phyloP scores from a whole-genome alignment of 306 rosid genomes.

The Vigna radiata region DNA sequence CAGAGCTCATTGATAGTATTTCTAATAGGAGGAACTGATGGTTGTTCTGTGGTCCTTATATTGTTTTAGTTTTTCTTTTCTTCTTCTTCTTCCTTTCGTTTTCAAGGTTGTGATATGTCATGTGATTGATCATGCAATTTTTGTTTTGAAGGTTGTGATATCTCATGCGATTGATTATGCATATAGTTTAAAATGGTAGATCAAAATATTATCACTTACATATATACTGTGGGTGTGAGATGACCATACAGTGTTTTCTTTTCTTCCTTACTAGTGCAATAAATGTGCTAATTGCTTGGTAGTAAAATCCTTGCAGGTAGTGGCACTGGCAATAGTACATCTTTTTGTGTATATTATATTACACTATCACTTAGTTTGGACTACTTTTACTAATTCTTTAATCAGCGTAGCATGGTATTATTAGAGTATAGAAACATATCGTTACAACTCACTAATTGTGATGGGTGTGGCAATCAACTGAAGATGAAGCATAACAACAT shows the following conservation, averaged over 20 bases:
- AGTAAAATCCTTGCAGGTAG: slow-evolving; percentile 28
- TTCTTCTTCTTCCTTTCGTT: not conserved
- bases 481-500: no score
- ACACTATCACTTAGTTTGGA: not conserved
- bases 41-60: slow-evolving; percentile 19
- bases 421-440: no score
- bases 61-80: slow-evolving; percentile 4
- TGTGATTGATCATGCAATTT: not conserved
- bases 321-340: not conserved
- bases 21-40: not conserved
- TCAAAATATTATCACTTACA: not conserved
- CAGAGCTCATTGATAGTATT: slow-evolving; percentile 11
- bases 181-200: slow-evolving; percentile 8
- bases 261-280: not conserved
- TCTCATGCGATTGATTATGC: not conserved
- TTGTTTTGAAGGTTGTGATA: slow-evolving; percentile 14
- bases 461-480: no score
- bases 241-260: not conserved
- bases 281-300: not conserved
- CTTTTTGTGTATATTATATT: slow-evolving; percentile 14
- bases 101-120: slow-evolving; percentile 5
- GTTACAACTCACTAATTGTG: no score
- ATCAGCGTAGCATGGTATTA: no score
- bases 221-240: not conserved
- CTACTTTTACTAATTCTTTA: not conserved